These are phyloP conservation scores for Zygotorulaspora danielsina DNA, from an alignment of 805 yeast species.

Conservation along the genomic window DNA sequence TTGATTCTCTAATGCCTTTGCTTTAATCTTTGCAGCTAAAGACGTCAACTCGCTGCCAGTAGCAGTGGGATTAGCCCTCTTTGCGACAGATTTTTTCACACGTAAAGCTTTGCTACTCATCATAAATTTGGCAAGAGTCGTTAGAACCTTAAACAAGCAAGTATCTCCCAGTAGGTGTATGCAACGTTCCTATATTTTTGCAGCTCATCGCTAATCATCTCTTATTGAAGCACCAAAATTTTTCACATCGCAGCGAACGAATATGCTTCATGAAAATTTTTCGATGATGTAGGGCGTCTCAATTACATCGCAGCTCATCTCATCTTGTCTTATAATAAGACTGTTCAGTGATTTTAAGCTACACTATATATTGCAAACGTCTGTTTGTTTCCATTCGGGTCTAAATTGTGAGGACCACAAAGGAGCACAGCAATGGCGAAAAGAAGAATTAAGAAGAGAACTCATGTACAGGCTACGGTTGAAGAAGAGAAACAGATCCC, in stretches of 20 bases:
- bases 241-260: slow-evolving; percentile 11
- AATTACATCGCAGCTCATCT: slow-evolving; percentile 16
- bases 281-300: slow-evolving; percentile 7
- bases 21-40: slow-evolving; percentile 54
- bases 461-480: slow-evolving; percentile 63
- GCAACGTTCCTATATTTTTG: no score
- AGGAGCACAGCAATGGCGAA: slow-evolving; percentile 48
- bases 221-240: slow-evolving; percentile 10
- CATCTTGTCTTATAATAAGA: no score
- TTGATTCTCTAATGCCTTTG: slow-evolving; percentile 38
- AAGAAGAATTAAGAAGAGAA: slow-evolving; percentile 74
- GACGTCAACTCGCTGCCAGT: slow-evolving; percentile 36
- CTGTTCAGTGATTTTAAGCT: no score
- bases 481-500: slow-evolving; percentile 76
- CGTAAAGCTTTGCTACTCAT: background rate
- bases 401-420: no score
- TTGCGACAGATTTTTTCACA: slow-evolving; percentile 4
- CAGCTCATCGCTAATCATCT: no score
- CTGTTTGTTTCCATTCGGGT: background rate
- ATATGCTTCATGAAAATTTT: slow-evolving; percentile 13
- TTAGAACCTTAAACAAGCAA: no score
- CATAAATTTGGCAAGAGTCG: no score
- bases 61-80: slow-evolving; percentile 6
- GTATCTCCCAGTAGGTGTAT: no score
- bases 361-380: background rate